Conservation (phyloP, 2,329 filamentous ascomycete genomes). For the Stemphylium beticola region DNA sequence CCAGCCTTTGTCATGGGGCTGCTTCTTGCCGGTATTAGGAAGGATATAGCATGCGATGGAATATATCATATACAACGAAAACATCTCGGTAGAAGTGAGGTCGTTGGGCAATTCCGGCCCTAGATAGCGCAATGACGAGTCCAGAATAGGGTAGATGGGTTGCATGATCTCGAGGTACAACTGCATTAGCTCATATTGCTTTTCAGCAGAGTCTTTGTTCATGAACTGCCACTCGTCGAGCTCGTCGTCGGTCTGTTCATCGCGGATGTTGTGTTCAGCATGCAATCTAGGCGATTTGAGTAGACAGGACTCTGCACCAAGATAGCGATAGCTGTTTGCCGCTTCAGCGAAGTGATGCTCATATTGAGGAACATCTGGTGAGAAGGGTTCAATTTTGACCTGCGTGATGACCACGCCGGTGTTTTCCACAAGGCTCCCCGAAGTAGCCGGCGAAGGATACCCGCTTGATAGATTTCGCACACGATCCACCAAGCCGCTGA, state of each 20-base stretch:
- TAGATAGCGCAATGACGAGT: conserved; percentile 36
- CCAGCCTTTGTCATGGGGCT: conserved; percentile 28
- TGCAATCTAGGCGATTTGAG: conserved; percentile 40
- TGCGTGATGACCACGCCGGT: conserved; percentile 1
- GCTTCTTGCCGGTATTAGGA: conserved; percentile 33
- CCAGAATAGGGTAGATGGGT: conserved; percentile 40
- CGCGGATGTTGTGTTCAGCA: conserved; percentile 18
- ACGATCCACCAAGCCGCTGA: conserved; percentile 44
- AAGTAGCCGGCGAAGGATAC: conserved; percentile 29
- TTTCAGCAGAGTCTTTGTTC: conserved; percentile 32
- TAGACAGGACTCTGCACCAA: conserved; percentile 44
- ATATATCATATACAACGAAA: conserved; percentile 46
- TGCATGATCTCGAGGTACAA: conserved; percentile 39
- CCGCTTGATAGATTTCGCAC: conserved; percentile 35
- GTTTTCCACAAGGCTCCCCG: conserved; percentile 21
- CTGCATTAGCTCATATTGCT: conserved; percentile 39
- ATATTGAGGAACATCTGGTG: conserved; percentile 26
- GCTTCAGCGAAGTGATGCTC: conserved; percentile 46
- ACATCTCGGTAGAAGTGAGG: conserved; percentile 34
- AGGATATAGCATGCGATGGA: conserved; percentile 44
- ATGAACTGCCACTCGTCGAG: conserved; percentile 34
- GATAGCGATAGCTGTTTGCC: conserved; percentile 42
- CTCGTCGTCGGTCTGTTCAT: conserved; percentile 25
- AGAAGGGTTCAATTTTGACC: conserved; percentile 21
- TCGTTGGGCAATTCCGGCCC: conserved; percentile 27